phyloP scores from a whole-genome alignment of 1,284 basidiomycete genomes.

The Golubevia sp. region DNA sequence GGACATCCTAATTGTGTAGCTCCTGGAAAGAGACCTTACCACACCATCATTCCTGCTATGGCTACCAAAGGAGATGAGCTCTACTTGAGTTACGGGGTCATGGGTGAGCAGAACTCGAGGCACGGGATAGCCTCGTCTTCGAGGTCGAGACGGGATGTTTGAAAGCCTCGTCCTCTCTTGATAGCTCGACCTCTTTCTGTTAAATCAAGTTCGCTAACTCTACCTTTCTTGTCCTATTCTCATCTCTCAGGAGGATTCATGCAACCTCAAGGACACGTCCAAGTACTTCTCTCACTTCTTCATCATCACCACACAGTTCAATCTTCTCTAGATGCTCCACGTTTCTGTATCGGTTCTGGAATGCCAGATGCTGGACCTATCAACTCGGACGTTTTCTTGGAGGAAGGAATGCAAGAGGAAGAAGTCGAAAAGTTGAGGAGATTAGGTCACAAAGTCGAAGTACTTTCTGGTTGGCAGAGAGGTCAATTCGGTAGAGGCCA shows the following conservation, averaged over 20 bases:
- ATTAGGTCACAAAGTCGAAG: conserved; percentile 83
- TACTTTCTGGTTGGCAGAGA: conserved; percentile 70
- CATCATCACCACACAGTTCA: conserved; percentile 1
- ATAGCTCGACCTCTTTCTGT: background rate
- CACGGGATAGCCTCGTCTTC: too few species aligned
- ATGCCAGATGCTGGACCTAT: conserved; percentile 71
- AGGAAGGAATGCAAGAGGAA: conserved; percentile 76
- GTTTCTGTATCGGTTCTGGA: conserved; percentile 91
- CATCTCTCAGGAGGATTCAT: conserved; percentile 71
- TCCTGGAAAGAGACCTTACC: conserved; percentile 82
- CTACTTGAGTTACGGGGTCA: conserved; percentile 86
- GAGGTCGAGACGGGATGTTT: too few species aligned
- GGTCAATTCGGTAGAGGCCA: conserved; percentile 85
- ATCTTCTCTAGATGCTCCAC: conserved; percentile 78
- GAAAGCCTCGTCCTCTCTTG: background rate
- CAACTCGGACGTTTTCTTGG: conserved; percentile 83
- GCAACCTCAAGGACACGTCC: conserved; percentile 90
- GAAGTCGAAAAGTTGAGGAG: conserved; percentile 63
- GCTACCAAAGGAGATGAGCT: conserved; percentile 80
- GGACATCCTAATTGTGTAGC: conserved; percentile 76
- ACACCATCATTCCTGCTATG: conserved; percentile 93
- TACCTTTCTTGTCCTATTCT: background rate
- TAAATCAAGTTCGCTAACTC: background rate
- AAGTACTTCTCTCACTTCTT: conserved; percentile 72
- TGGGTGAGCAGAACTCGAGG: conserved; percentile 69